Evolutionary conservation across 805 yeast genomes (phyloP).

Genomic region (Sugiyamaella boreocaroliniensis): DNA sequence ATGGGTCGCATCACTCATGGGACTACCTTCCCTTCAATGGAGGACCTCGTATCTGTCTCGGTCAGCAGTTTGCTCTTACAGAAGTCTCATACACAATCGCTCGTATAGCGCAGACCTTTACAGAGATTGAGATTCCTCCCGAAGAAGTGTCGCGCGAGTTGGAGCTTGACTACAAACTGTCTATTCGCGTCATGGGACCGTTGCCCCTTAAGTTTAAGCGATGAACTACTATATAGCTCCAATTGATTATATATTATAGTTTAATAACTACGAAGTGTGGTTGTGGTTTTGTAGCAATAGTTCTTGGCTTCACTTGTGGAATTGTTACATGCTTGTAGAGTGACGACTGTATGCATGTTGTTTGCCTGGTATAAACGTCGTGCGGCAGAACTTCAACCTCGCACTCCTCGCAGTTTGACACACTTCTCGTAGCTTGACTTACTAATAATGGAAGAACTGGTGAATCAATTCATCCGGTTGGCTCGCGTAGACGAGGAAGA

Average conservation of each 20-base stretch:
- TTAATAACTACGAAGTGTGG: background rate
- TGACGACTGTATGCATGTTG: no score
- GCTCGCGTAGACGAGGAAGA: background rate
- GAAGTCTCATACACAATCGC: constrained; percentile 44
- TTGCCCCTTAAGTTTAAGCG: background rate
- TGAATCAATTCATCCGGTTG: background rate
- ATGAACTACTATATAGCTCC: background rate
- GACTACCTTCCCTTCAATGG: constrained; percentile 49
- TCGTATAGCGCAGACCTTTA: constrained; percentile 31
- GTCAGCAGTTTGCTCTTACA: constrained; percentile 52
- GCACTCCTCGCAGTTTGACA: no score
- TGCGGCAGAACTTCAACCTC: no score
- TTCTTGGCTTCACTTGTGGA: no score
- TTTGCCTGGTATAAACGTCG: no score
- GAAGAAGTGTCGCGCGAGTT: background rate
- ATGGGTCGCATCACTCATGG: constrained; percentile 36
- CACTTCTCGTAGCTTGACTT: no score
- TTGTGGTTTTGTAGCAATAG: background rate
- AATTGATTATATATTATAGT: background rate
- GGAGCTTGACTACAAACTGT: background rate
- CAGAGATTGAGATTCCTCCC: background rate
- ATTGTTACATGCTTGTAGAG: no score
- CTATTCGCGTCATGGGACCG: background rate
- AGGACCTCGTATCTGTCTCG: constrained; percentile 50
- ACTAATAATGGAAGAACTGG: background rate